Conservation (phyloP, 148 eudicot genomes). For the Heliamphora exappendiculata region DNA sequence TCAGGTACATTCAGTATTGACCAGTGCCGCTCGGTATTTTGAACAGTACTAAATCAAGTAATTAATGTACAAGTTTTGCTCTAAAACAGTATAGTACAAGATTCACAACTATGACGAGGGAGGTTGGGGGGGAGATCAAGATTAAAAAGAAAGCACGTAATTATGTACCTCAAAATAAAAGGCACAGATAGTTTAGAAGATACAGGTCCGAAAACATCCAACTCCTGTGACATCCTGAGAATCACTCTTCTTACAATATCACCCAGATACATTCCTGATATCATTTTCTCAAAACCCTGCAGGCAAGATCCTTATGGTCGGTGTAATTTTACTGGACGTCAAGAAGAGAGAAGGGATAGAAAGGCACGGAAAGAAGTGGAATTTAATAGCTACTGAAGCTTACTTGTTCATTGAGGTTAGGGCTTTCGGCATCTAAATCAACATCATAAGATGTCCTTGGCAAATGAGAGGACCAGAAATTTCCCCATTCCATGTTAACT, state of each 20-base stretch:
- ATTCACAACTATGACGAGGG: too few species aligned
- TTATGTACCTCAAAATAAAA: conserved; percentile 70
- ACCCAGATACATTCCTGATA: conserved; percentile 95
- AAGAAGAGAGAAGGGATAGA: too few species aligned
- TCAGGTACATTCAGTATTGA: too few species aligned
- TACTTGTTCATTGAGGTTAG: conserved; percentile 87
- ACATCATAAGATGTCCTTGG: conserved; percentile 79
- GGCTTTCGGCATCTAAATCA: conserved; percentile 80
- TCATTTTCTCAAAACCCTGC: conserved; percentile 96
- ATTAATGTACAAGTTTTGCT: too few species aligned
- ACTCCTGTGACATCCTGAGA: conserved; percentile 62
- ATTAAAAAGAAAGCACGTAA: neutral
- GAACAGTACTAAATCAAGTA: too few species aligned
- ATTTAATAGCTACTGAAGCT: conserved; percentile 2
- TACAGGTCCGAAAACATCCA: conserved; percentile 62
- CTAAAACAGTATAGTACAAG: too few species aligned
- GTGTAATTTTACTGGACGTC: neutral
- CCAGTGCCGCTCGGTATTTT: too few species aligned
- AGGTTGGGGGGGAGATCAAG: too few species aligned
- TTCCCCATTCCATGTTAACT: conserved; percentile 96
- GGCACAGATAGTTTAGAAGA: conserved; percentile 41
- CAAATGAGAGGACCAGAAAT: conserved; percentile 92
- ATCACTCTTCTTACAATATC: conserved; percentile 84
- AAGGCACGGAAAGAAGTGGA: neutral
- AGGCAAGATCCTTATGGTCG: conserved; percentile 13